Percentiles rank a stretch among this genome's conserved stretches.
Evolutionary conservation across 2,329 filamentous ascomycete genomes (phyloP).

Genomic region (Parasarocladium wereldwijsianum): DNA sequence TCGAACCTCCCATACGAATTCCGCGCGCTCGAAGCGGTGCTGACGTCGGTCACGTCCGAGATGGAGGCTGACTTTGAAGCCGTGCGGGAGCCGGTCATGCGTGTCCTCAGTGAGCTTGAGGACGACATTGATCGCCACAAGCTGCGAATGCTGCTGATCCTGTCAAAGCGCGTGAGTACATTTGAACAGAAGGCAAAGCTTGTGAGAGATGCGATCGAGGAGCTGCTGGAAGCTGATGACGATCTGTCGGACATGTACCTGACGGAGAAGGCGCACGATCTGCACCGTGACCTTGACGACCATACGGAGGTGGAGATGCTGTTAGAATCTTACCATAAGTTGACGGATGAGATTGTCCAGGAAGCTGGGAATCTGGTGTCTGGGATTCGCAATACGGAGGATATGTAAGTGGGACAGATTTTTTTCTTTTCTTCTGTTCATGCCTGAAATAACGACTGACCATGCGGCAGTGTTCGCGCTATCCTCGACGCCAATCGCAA

Average conservation of each 20-base stretch:
- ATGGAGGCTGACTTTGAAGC: constrained; percentile 91
- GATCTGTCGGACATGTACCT: constrained; percentile 92
- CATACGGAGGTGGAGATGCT: constrained; percentile 97
- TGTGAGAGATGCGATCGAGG: constrained; percentile 87
- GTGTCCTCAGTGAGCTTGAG: constrained; percentile 78
- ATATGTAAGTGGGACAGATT: constrained; percentile 68
- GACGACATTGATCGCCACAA: constrained; percentile 95
- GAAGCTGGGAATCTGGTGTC: constrained; percentile 85
- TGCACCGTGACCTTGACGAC: constrained; percentile 62
- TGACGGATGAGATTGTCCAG: constrained; percentile 95
- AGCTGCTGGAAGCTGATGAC: constrained; percentile 90
- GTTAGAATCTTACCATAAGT: constrained; percentile 92
- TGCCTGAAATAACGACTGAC: not conserved
- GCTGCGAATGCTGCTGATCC: constrained; percentile 75
- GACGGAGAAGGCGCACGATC: constrained; percentile 68
- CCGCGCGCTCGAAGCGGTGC: constrained; percentile 82
- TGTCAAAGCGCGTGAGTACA: constrained; percentile 88
- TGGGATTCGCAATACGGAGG: constrained; percentile 93
- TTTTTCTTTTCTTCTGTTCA: not conserved
- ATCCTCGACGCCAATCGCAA: constrained; percentile 98
- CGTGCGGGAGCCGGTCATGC: constrained; percentile 81
- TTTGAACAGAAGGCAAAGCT: constrained; percentile 96
- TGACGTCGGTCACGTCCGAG: constrained; percentile 84
- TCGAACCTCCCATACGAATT: constrained; percentile 82
- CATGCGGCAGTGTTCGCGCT: constrained; percentile 58